Evolutionary conservation across 1,284 basidiomycete species (phyloP).

Genomic region (Trichosporon sp.): DNA sequence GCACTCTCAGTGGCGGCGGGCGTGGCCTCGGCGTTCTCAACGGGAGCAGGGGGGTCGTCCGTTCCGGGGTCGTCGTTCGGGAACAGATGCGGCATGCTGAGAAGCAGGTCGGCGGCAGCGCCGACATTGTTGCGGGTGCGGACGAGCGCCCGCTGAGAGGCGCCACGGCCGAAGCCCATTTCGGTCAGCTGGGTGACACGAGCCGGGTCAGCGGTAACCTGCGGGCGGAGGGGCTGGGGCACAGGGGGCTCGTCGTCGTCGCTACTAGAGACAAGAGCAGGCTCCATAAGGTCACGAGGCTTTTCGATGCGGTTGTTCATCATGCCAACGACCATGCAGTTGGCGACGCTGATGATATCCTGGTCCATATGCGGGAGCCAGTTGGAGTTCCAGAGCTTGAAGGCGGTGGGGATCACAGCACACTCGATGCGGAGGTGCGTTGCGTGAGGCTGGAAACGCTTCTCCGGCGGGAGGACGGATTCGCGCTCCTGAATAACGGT

Average conservation of each 20-base stretch:
- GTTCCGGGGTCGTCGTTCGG: conserved; percentile 47
- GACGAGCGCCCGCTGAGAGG: conserved; percentile 77
- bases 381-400: conserved; percentile 74
- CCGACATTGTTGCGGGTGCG: conserved; percentile 87
- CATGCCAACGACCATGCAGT: conserved; percentile 78
- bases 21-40: conserved; percentile 25
- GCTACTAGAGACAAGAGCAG: conserved; percentile 11
- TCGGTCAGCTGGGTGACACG: conserved; percentile 82
- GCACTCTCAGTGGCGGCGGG: conserved; percentile 22
- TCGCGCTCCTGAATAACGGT: conserved; percentile 41
- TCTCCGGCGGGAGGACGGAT: conserved; percentile 56
- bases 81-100: conserved; percentile 79
- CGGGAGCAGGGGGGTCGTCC: conserved; percentile 27
- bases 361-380: conserved; percentile 80
- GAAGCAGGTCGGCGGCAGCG: conserved; percentile 83
- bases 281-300: conserved; percentile 38
- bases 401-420: conserved; percentile 69
- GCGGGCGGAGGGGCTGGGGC: conserved; percentile 22
- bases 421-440: conserved; percentile 74
- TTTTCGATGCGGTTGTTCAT: conserved; percentile 81
- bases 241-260: conserved; percentile 19
- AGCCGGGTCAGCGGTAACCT: conserved; percentile 67
- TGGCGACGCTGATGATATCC: conserved; percentile 71
- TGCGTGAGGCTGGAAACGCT: conserved; percentile 81
- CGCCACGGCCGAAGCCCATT: conserved; percentile 92